Evolutionary conservation across 2,329 filamentous ascomycete species (phyloP).

Genomic region (Claviceps digitariae): DNA sequence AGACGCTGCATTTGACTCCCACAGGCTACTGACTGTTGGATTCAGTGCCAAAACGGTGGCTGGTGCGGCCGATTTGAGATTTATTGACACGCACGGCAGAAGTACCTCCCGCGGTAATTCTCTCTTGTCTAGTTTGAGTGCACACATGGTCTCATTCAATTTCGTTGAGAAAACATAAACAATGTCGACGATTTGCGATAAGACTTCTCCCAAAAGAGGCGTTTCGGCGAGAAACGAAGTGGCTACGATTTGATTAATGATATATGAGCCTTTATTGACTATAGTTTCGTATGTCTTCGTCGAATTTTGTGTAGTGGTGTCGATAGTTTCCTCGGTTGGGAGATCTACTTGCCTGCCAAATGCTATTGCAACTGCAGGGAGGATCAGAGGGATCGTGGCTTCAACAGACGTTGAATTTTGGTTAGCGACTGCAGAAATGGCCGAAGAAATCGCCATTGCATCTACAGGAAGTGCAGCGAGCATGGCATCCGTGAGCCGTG

Average conservation of each 20-base stretch:
- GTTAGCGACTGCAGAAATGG: slow-evolving; percentile 8
- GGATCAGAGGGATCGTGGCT: slow-evolving; percentile 10
- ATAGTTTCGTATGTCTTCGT: slow-evolving; percentile 7
- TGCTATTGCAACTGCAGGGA: slow-evolving; percentile 11
- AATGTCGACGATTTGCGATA: slow-evolving; percentile 12
- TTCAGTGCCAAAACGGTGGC: slow-evolving; percentile 3
- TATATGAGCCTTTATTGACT: slow-evolving; percentile 8
- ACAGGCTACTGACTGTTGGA: background rate
- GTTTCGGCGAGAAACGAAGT: slow-evolving; percentile 1
- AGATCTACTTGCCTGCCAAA: slow-evolving; percentile 7
- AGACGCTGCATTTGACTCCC: background rate
- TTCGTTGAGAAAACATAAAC: slow-evolving; percentile 9
- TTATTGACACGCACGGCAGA: slow-evolving; percentile 8
- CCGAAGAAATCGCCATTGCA: slow-evolving; percentile 7
- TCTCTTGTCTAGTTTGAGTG: slow-evolving; percentile 6
- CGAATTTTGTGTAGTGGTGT: slow-evolving; percentile 1
- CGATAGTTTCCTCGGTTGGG: background rate
- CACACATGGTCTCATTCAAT: slow-evolving; percentile 10
- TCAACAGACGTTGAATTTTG: slow-evolving; percentile 6
- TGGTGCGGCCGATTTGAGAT: background rate
- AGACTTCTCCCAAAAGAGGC: slow-evolving; percentile 7
- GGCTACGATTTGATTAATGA: slow-evolving; percentile 11
- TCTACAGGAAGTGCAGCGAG: slow-evolving; percentile 10
- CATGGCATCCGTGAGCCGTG: slow-evolving; percentile 11
- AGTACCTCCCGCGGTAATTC: slow-evolving; percentile 7